phyloP scores from a whole-genome alignment of 1,284 basidiomycete genomes.

The Cryptococcus depauperatus region DNA sequence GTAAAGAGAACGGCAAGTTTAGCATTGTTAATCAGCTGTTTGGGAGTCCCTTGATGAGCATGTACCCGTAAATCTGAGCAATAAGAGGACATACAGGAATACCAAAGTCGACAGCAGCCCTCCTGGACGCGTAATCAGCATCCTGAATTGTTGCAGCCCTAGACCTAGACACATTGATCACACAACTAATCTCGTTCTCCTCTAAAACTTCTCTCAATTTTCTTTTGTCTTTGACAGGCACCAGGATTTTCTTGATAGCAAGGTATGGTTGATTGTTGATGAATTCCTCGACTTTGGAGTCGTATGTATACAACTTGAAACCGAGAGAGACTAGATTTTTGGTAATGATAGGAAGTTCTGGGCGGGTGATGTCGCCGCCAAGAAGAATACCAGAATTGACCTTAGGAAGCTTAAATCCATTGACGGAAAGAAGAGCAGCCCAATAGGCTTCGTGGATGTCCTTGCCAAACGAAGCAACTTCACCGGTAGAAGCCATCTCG shows the following conservation, averaged over 20 bases:
- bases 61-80: slow-evolving; percentile 21
- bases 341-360: slow-evolving; percentile 65
- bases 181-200: slow-evolving; percentile 89
- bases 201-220: slow-evolving; percentile 74
- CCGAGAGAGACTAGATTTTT: slow-evolving; percentile 97
- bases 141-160: slow-evolving; percentile 73
- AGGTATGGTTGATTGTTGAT: slow-evolving; percentile 70
- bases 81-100: slow-evolving; percentile 43
- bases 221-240: slow-evolving; percentile 95
- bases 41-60: slow-evolving; percentile 91
- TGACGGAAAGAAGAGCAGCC: slow-evolving; percentile 69
- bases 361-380: slow-evolving; percentile 79
- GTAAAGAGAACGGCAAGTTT: slow-evolving; percentile 97
- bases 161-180: slow-evolving; percentile 83
- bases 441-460: slow-evolving; percentile 96
- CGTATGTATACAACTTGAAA: slow-evolving; percentile 68
- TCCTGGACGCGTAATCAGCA: slow-evolving; percentile 91
- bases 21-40: slow-evolving; percentile 89
- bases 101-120: slow-evolving; percentile 88
- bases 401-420: slow-evolving; percentile 65
- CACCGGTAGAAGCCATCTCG: slow-evolving; percentile 98
- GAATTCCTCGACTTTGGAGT: slow-evolving; percentile 81
- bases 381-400: slow-evolving; percentile 37
- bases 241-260: slow-evolving; percentile 78
- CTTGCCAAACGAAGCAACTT: slow-evolving; percentile 94